Evolutionary conservation across 805 yeast species (phyloP), one percentile per base, ranked within the genome.

Genomic region (Kazachstania africana): DNA sequence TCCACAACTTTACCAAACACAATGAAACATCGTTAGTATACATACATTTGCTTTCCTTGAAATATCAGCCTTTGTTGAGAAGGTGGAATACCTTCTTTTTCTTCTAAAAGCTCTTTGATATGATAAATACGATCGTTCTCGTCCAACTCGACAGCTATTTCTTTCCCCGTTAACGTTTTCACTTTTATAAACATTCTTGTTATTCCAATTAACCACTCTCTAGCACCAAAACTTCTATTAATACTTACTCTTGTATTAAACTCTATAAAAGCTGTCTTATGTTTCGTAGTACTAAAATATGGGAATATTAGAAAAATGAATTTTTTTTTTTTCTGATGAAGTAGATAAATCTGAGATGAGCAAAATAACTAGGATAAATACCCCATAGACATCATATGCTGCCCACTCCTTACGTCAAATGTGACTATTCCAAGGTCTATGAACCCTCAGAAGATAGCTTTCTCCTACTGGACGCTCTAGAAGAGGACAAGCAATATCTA

Each of bases 51-150:
- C 44, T 83, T 81, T 14, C 98, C 98, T 34, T 80, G 76, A 59
- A 71, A 84, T 47, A 88, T 78, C 42, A 88, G 72, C 44, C 95
- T 72, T 59, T 91, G 98, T 60, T 88, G 98, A 19, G 81, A 75
- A 8, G 97, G 96, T 2, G 97, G 95, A 34, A 88, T 88, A 2
- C 97, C 98, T 55, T 88, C 97, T 47, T 83, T 83, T 50, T 88
- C 95, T 55, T 91, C 97, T 62, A 88, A 73, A 52, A 79, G 71
- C 53, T 88, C 96, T 58, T 88, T 88, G 58, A 88, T 75, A 29
- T 78, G 72, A 38, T 73, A 68, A 36, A 82, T 67, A 40, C 53
- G 53, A 35, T 57, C 64, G 4, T 42, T 38, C 13, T 52, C 48
- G 9, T 52, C 53, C 12, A 60, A 47, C 27, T 53, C 57, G 6